Evolutionary conservation across 169 alveolate species (phyloP), one percentile per base, ranked within the genome.

Genomic region (Plasmodium cynomolgi): DNA sequence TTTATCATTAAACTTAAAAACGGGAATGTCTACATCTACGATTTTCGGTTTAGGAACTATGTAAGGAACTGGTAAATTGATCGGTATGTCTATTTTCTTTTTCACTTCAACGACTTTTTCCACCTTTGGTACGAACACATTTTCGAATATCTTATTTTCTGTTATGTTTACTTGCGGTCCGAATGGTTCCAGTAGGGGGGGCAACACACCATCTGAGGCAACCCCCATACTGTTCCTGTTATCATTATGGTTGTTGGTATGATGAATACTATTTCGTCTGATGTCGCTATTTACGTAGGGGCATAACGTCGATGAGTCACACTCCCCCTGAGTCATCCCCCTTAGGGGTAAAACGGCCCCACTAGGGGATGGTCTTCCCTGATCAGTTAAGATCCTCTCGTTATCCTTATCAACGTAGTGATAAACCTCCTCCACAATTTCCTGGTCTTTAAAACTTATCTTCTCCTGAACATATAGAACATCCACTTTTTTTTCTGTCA

Each of bases 1-100:
- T 50, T 92, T 95, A 85, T 95, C 97, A 81, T 95, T 95, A 91
- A 95, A 95, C 77, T 95, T 95, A 86, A 95, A 92, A 81, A 95
- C 95, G 7, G 97, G 97, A 58, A 95, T 94, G 20, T 95, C 96
- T 2, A 95, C 96, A 56, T 95, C 96, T 54, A 95, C 93, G 26
- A 95, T 92, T 80, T 93, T 93, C 23, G 97, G 97, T 81, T 95
- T 95, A 26, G 97, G 97, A 39, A 95, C 97, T 86, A 95, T 95
- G 82, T 95, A 95, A 29, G 97, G 97, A 15, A 95, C 94, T 39
- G 97, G 97, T 79, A 95, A 44, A 33, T 88, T 80, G 15, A 88
- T 88, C 47, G 93, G 93, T 79, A 88, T 88, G 71, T 88, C 93
- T 54, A 88, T 88, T 88, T 88, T 50, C 23, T 88, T 88, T 77